Base-by-base conservation (phyloP, 768 basidiomycete species). In the Amyloporia xantha region DNA sequence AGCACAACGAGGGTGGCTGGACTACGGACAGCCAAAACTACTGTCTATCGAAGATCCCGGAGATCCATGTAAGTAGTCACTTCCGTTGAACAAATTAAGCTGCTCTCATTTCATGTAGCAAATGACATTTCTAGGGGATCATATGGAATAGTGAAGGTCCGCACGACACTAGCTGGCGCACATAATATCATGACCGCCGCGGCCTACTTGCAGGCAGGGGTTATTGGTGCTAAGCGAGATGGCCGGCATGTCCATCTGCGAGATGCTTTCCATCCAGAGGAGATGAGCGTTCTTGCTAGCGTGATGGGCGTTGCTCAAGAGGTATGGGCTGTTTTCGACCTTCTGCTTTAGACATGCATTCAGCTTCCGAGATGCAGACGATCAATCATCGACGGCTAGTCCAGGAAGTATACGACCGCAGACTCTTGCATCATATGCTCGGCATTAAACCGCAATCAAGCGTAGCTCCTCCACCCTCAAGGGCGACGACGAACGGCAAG, bases 41-140 rank as follows among this genome's bases (percentile, higher is more conserved):
- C 68, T 99, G 41, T 86, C 82, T 4, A 87, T 99, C 24, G 96
- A 98, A 65, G 96, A 99, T 67, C 96, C 96, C 10, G 86, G 84
- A 12, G 93, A 97, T 68, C 68, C 77, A 23, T 72, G 93, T 95
- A 58, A 67, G 91, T 76, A 5, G 6, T 33, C 41, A 24, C 45
- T 26, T 25, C 50, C 21, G 23, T 27, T 26, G 24, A 25, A 27
- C 33, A 36, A 17, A 25, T 49, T 43, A 20, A 28, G 23, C 19
- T 42, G 33, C 23, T 24, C 21, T 35, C 24, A 4, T 25, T 15
- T 28, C 36, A 47, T 49, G 37, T 60, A 97, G 93, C 82, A 19
- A 97, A 98, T 62, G 94, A 98, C 66, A 91, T 98, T 23, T 91
- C 93, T 0, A 80, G 77, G 44, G 91, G 92, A 1, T 92, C 93